Evolutionary conservation across 2,329 filamentous ascomycete species (phyloP).

Genomic region (Botrytis deweyae): DNA sequence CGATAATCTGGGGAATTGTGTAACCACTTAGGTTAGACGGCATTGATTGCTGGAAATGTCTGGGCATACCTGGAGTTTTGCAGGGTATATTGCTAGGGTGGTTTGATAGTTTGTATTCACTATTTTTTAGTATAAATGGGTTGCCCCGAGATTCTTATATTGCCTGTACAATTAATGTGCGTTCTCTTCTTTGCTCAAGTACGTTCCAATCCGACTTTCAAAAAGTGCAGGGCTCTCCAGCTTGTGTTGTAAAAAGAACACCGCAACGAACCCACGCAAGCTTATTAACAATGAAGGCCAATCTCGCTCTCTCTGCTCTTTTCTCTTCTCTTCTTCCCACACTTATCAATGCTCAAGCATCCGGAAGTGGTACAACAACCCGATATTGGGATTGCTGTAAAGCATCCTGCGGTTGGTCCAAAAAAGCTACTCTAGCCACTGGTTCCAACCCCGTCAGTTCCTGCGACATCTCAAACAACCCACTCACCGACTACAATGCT

Average conservation of each 20-base stretch:
- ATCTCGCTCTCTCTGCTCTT: neutral
- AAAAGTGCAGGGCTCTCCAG: neutral
- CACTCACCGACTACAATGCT: constrained; percentile 50
- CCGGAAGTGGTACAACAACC: constrained; percentile 38
- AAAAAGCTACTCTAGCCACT: constrained; percentile 51
- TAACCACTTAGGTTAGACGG: neutral
- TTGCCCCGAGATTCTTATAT: neutral
- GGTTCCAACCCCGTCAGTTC: constrained; percentile 34
- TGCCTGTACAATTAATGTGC: neutral
- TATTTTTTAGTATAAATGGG: neutral
- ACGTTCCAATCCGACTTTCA: neutral
- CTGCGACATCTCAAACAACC: constrained; percentile 50
- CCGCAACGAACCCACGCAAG: neutral
- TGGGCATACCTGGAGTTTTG: neutral
- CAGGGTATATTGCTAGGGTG: neutral
- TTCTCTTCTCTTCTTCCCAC: constrained; percentile 31
- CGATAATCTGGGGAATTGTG: neutral
- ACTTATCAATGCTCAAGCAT: constrained; percentile 27
- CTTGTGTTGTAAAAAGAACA: neutral
- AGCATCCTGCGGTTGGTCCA: constrained; percentile 61
- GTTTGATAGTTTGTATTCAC: neutral
- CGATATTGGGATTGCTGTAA: constrained; percentile 70
- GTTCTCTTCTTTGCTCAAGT: neutral
- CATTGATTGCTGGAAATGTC: neutral
- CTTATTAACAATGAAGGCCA: constrained; percentile 6